Percentiles rank a stretch among this genome's conserved stretches.
Conservation (phyloP, 805 yeast species). For the Nakazawaea wickerhamii region DNA sequence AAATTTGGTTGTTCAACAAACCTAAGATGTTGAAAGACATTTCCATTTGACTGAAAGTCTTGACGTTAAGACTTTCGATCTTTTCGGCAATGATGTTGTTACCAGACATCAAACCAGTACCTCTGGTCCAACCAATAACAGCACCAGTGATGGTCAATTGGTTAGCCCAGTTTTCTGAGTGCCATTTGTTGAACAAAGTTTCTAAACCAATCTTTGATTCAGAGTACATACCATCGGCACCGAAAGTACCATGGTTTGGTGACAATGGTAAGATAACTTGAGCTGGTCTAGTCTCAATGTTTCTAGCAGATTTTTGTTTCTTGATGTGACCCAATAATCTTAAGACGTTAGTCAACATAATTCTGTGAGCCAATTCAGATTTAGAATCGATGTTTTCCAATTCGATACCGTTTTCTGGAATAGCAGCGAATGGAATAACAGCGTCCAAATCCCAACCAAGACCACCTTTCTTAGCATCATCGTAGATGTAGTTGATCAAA, state of each 20-base stretch:
- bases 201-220: conserved; percentile 95
- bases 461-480: conserved; percentile 78
- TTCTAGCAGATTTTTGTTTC: conserved; percentile 68
- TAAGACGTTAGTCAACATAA: conserved; percentile 93
- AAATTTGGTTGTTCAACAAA: conserved; percentile 80
- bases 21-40: conserved; percentile 99
- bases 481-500: conserved; percentile 79
- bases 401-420: conserved; percentile 98
- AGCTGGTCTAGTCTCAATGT: conserved; percentile 93
- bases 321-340: conserved; percentile 90
- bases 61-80: conserved; percentile 89
- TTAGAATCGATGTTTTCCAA: conserved; percentile 87
- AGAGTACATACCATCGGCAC: conserved; percentile 96
- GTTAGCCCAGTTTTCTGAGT: conserved; percentile 93
- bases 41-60: conserved; percentile 97
- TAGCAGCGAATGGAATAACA: conserved; percentile 96
- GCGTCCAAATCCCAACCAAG: conserved; percentile 97
- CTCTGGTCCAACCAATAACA: conserved; percentile 99
- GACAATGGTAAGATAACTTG: conserved; percentile 95
- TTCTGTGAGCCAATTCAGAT: conserved; percentile 97
- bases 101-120: conserved; percentile 97
- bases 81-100: conserved; percentile 98
- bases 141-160: conserved; percentile 98
- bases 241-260: conserved; percentile 99
- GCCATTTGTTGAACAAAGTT: conserved; percentile 97